Evolutionary conservation across 805 yeast genomes (phyloP).

Genomic region (Pichia exigua): DNA sequence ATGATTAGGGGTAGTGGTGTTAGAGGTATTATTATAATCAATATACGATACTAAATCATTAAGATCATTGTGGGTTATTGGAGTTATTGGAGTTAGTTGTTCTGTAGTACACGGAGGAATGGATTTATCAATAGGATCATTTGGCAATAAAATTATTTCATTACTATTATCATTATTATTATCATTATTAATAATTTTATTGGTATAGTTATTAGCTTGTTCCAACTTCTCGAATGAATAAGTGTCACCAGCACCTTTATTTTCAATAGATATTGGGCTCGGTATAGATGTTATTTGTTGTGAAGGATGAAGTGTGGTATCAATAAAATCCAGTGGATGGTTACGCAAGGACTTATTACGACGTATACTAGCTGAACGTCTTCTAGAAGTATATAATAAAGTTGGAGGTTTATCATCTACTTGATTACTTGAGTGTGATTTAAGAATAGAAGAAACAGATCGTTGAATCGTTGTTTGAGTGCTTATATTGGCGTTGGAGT

Average conservation of each 20-base stretch:
- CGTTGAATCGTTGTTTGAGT: constrained; percentile 2
- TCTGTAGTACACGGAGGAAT: constrained; percentile 24
- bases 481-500: neutral
- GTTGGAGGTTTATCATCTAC: neutral
- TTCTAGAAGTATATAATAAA: constrained; percentile 1
- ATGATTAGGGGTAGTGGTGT: neutral
- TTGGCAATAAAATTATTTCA: constrained; percentile 22
- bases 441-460: neutral
- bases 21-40: neutral
- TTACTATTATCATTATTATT: neutral
- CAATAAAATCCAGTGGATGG: constrained; percentile 4
- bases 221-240: neutral
- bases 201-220: neutral
- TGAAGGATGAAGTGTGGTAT: constrained; percentile 1
- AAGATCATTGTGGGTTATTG: neutral
- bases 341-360: neutral
- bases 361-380: constrained; percentile 5
- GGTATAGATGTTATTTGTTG: neutral
- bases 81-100: constrained; percentile 14
- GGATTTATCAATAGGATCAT: constrained; percentile 21
- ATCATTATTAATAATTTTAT: neutral
- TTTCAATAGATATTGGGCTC: neutral
- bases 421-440: neutral
- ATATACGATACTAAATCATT: neutral
- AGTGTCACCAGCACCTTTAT: neutral